Base-by-base conservation (phyloP, 768 basidiomycete species). In the Pholiota conissans region DNA sequence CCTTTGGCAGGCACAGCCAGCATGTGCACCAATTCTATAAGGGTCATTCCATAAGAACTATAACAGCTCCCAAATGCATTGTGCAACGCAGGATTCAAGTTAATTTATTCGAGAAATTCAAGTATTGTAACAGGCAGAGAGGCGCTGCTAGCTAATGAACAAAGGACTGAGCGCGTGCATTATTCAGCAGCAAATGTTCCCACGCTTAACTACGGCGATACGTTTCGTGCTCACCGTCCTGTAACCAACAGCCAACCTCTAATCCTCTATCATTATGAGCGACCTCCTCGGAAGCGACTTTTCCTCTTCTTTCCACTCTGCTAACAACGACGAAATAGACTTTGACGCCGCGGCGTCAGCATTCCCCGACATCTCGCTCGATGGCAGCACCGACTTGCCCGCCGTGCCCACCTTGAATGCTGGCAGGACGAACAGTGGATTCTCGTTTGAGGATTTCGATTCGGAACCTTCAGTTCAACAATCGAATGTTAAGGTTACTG, bases 341-440 rank as follows among this genome's bases (percentile, higher is more conserved):
- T 89, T 90, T 66, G 90, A 92, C 70, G 79, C 78, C 49, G 89
- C 89, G n/a, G 87, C 87, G 28, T 85, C 88, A 57, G 87, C 87
- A 13, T 94, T 93, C 71, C 92, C 92, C 30, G 92, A 92, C 67
- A 91, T 94, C 62, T 86, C 86, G 20, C 77, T 91, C 49, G 90
- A 91, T 60, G 89, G 84, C 34, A 73, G 75, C 18, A 78, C 76
- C 61, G 86, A 87, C 66, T 66, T 90, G 24, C 78, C 83, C 42
- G 50, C 69, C 18, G 63, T 73, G 46, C 68, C 77, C 16, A 65
- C 72, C 3, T 52, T 73, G 10, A 64, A 69, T 30, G 62, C 75
- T 51, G 64, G 67, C 6, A 68, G 54, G 57, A 70, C 56, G 57
- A 74, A 59, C 61, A 73, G 76, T 27, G 74, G 81, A 11, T 91